Evolutionary conservation across 2,329 filamentous ascomycete species (phyloP), one percentile per base, ranked within the genome.

Genomic region (Pyrenochaeta sp.): DNA sequence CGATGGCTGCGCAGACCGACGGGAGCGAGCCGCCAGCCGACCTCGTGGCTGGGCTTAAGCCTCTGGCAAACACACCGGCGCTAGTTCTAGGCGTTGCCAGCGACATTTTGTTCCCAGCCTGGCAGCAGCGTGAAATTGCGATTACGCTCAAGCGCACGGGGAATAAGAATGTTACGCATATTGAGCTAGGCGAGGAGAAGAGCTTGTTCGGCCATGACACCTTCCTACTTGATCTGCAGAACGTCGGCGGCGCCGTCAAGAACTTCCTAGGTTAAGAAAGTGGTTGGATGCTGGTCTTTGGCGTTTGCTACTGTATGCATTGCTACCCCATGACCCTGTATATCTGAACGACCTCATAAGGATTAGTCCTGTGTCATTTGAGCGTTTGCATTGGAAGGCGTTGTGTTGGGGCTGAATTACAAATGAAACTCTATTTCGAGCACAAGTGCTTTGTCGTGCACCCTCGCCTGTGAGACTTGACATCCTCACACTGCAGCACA

Each of bases 131-230:
- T 52, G 95, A 99, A 78, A 89, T 99, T 61, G 94, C 93, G 3
- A 89, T 94, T 72, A 90, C 94, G 2, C 81, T 99, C 63, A 86
- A 88, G 58, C 84, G 86, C 34, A 86, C 86, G 0, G 95, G 95
- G 0, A 98, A 97, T 72, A 84, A 86, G 60, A 87, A 86, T 32
- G 93, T 99, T 0, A 90, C 88, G 44, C 93, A 99, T 77, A 86
- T 95, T 13, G 95, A 99, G 81, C 81, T 99, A 49, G 95, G 93
- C 34, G 92, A 98, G 80, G 93, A 98, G 79, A 87, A 95, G 78
- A 97, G 93, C 71, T 80, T 96, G 69, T 99, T 99, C 75, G 95
- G 95, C 0, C 95, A 99, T 72, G 95, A 99, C 75, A 98, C 94
- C 0, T 99, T 99, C 76, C 78, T 99, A 72, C 81, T 99, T 43